These are phyloP conservation scores for Zygosaccharomyces siamensis DNA, from an alignment of 805 yeast species.

Conservation along the genomic window DNA sequence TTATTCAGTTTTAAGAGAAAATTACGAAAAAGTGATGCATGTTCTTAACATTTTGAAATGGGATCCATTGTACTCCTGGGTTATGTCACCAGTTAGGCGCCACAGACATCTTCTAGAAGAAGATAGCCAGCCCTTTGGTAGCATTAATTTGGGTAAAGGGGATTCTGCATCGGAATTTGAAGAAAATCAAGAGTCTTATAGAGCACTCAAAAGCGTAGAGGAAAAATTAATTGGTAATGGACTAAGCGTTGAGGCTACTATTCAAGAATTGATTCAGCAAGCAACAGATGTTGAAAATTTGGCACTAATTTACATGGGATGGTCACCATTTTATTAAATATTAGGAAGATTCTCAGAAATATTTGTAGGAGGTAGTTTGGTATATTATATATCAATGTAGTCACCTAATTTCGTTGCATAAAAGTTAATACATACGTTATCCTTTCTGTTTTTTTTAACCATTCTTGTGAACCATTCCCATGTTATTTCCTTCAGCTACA, in stretches of 20 bases:
- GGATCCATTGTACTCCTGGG: constrained; percentile 94
- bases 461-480: not conserved
- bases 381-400: not conserved
- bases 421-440: not conserved
- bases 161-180: constrained; percentile 12
- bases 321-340: constrained; percentile 66
- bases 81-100: constrained; percentile 67
- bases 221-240: constrained; percentile 63
- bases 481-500: not conserved
- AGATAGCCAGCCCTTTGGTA: constrained; percentile 16
- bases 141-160: constrained; percentile 12
- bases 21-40: constrained; percentile 66
- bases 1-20: constrained; percentile 57
- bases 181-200: constrained; percentile 67
- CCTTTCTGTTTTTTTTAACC: not conserved
- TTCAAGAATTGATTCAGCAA: constrained; percentile 71
- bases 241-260: constrained; percentile 77
- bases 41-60: constrained; percentile 80
- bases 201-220: constrained; percentile 69
- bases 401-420: not conserved
- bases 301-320: constrained; percentile 73
- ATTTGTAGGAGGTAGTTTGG: not conserved
- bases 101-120: constrained; percentile 36
- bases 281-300: constrained; percentile 67
- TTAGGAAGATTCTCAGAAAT: not conserved